Evolutionary conservation across 2,329 filamentous ascomycete species (phyloP), one percentile per base, ranked within the genome.

Genomic region (Pseudocercospora fuligena): DNA sequence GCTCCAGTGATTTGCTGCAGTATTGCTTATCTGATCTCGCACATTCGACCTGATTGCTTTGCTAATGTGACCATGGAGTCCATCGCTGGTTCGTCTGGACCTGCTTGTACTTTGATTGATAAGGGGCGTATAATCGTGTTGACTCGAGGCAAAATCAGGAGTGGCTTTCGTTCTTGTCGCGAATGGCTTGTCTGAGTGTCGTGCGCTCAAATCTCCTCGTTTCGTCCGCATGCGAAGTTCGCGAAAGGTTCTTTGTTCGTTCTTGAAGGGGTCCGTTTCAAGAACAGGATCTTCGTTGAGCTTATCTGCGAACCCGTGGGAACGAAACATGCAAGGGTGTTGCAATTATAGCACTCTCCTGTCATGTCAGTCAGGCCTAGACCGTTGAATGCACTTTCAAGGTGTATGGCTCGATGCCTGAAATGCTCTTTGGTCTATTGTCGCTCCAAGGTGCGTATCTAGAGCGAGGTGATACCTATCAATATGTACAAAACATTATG

Each of bases 401-500:
- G 16, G 14, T 2, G 40, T 19, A 43, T 16, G 40, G 16, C 40
- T 43, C 5, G 19, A 43, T 14, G 16, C 40, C 5, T n/a, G 40
- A 43, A 43, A 43, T 43, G 40, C n/a, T 19, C 16, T 43, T 43
- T n/a, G 40, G 40, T 51, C 47, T 25, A 51, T 51, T 3, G 4
- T 23, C 19, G 21, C 47, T 51, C 47, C 47, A 25, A 25, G 25
- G 19, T 51, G 27, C 23, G 27, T 57, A 12, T 16, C 16, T 19
- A 21, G 23, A 33, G 53, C 53, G 53, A 57, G 33, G 53, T 9
- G 11, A 33, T n/a, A 57, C 14, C 12, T 57, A 12, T 27, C 23
- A 31, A 56, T 40, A 58, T 58, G 31, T 58, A 58, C 56, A 58
- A 58, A 58, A 58, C 56, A 58, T 25, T 25, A 58, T 58, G 29